Evolutionary conservation across 495 filamentous ascomycete genomes (phyloP).

Genomic region (Hypomontagnella monticulosa): DNA sequence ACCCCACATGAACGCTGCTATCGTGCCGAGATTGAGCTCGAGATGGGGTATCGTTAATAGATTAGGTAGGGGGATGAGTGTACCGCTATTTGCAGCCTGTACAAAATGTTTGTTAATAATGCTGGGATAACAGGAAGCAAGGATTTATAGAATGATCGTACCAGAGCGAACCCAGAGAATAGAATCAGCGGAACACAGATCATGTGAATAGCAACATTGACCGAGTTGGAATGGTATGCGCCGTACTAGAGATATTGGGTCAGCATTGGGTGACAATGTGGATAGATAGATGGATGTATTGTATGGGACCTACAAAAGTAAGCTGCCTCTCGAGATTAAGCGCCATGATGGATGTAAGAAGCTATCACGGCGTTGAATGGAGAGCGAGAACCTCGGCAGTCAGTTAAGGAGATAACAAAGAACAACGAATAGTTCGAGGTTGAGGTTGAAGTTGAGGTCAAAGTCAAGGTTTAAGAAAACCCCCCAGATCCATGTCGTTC

Average conservation of each 20-base stretch:
- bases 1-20: constrained; percentile 74
- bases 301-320: constrained; percentile 50
- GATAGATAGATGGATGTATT: neutral
- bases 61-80: constrained; percentile 74
- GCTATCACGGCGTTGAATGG: neutral
- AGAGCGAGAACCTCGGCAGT: too few species aligned
- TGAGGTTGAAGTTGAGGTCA: neutral
- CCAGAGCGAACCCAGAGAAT: constrained; percentile 80
- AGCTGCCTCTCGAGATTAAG: constrained; percentile 63
- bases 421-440: neutral
- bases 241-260: constrained; percentile 74
- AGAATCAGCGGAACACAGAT: constrained; percentile 86
- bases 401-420: too few species aligned
- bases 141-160: constrained; percentile 52
- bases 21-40: constrained; percentile 81
- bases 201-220: constrained; percentile 92
- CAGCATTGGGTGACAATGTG: neutral
- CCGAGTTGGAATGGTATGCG: constrained; percentile 88
- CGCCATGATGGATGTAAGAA: constrained; percentile 42
- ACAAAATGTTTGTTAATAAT: constrained; percentile 31
- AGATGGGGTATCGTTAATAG: constrained; percentile 77
- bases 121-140: neutral
- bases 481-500: neutral
- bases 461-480: neutral
- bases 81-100: constrained; percentile 80